Base-by-base conservation (phyloP, 1,284 basidiomycete genomes). In the Takashimella tepidaria region DNA sequence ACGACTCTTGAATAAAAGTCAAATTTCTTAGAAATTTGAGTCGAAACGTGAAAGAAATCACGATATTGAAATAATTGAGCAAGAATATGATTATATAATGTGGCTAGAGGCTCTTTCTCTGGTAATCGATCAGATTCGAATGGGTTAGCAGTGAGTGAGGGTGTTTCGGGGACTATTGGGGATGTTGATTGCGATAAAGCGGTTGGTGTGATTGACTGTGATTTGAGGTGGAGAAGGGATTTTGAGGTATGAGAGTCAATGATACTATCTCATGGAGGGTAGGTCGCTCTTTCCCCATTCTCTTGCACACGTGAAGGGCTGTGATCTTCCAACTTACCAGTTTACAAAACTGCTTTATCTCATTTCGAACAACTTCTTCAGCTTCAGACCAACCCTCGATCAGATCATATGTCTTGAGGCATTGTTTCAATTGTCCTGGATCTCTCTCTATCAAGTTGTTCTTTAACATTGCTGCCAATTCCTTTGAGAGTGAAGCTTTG, bases 1-100 rank as follows among this genome's bases (percentile, higher is more conserved):
- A 97, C 77, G 2, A 93, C 88, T 62, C 89, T 87, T 1, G 87
- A 82, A 78, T 95, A 82, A 52, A 96, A 84, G 59, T 89, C 82
- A 69, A 91, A 93, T 1, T 82, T 81, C 19, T 79, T 70, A 12
- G 63, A 67, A 1, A 72, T 48, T 8, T 64, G 80, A 59, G 92
- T 88, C 0, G 89, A 84, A 23, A 86, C 79, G 42, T 85, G 83
- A 81, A 93, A 84, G 23, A 93, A 80, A 21, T 64, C 81, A 72
- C 66, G 80, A 78, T 72, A 90, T 61, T 76, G 88, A 62, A 86
- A 84, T 37, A 89, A 79, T 70, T 89, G 92, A n/a, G 83, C 82
- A 27, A 97, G 79, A 22, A 93, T 79, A 58, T 84, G 83, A 71
- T 88, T 92, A 75, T 88, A 95, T 20, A 97, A 69, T 21, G 75